These are phyloP conservation scores for Niebla homalea DNA, from an alignment of 495 filamentous ascomycete genomes.

Conservation along the genomic window DNA sequence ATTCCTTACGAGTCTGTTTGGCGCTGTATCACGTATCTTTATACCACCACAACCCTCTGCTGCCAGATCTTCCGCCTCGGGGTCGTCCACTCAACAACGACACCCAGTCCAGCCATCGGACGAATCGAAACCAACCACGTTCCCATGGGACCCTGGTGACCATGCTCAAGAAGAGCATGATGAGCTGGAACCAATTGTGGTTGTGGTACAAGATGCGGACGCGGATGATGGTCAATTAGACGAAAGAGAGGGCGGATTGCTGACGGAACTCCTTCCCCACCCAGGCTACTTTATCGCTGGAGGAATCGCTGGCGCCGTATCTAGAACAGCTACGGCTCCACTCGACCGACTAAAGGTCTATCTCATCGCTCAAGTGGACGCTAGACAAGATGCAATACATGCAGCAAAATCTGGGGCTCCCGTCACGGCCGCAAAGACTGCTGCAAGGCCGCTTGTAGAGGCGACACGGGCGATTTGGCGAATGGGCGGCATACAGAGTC, in stretches of 20 bases:
- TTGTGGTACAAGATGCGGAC: conserved; percentile 23
- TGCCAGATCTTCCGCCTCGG: neutral
- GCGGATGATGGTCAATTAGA: conserved; percentile 28
- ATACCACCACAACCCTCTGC: conserved; percentile 8
- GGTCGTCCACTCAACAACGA: neutral
- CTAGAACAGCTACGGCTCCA: conserved; percentile 84
- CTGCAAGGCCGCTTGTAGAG: conserved; percentile 52
- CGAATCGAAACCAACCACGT: conserved; percentile 7
- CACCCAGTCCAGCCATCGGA: neutral
- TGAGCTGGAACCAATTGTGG: conserved; percentile 1
- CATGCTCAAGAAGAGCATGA: neutral
- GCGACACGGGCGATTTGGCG: conserved; percentile 68
- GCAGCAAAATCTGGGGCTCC: conserved; percentile 62
- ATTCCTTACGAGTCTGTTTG: conserved; percentile 63
- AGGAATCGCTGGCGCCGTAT: conserved; percentile 81
- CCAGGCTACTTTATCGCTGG: conserved; percentile 97
- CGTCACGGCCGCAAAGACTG: conserved; percentile 49
- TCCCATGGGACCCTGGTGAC: conserved; percentile 17
- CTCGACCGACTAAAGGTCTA: conserved; percentile 96
- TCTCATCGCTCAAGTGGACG: conserved; percentile 78
- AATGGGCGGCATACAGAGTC: conserved; percentile 75
- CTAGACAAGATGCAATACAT: conserved; percentile 42
- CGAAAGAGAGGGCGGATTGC: conserved; percentile 31
- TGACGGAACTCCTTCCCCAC: conserved; percentile 52
- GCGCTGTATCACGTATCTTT: conserved; percentile 32